These are phyloP conservation scores for Colletotrichum sp. DNA, from an alignment of 2,329 filamentous ascomycete species.

Conservation along the genomic window DNA sequence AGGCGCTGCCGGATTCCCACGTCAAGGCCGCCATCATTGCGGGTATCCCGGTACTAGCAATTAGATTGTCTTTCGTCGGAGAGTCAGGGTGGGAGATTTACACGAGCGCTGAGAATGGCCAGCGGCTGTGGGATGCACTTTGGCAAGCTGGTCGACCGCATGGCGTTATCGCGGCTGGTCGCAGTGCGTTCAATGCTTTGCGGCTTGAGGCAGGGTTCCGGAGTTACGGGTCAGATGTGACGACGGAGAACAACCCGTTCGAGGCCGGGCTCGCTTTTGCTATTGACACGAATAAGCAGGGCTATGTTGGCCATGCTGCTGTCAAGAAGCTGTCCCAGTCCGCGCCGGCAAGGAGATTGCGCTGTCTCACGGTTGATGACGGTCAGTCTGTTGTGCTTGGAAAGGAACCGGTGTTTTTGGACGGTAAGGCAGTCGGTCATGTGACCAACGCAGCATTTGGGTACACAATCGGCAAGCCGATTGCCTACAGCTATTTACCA, in stretches of 20 bases:
- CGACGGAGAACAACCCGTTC: constrained; percentile 63
- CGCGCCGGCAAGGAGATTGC: constrained; percentile 37
- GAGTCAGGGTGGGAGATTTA: constrained; percentile 68
- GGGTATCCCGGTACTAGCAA: constrained; percentile 59
- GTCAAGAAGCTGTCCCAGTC: constrained; percentile 42
- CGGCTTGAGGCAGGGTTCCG: constrained; percentile 65
- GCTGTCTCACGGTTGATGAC: constrained; percentile 60
- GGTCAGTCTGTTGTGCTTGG: constrained; percentile 61
- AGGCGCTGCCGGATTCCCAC: constrained; percentile 52
- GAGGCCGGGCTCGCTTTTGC: constrained; percentile 60
- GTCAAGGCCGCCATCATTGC: constrained; percentile 53
- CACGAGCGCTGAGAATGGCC: constrained; percentile 62
- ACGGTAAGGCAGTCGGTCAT: constrained; percentile 55
- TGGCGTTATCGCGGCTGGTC: constrained; percentile 62
- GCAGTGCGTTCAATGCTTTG: constrained; percentile 61
- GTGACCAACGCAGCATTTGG: constrained; percentile 66
- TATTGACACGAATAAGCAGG: constrained; percentile 49
- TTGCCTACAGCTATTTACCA: constrained; percentile 64
- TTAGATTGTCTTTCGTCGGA: constrained; percentile 64
- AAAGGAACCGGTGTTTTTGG: constrained; percentile 63
- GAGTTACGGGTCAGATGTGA: constrained; percentile 62
- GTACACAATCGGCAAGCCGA: constrained; percentile 61
- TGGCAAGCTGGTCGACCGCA: constrained; percentile 57
- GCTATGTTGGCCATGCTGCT: constrained; percentile 56
- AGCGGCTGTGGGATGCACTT: constrained; percentile 61